Evolutionary conservation across 768 basidiomycete genomes (phyloP), one percentile per base, ranked within the genome.

Genomic region (Lactarius tabidus): DNA sequence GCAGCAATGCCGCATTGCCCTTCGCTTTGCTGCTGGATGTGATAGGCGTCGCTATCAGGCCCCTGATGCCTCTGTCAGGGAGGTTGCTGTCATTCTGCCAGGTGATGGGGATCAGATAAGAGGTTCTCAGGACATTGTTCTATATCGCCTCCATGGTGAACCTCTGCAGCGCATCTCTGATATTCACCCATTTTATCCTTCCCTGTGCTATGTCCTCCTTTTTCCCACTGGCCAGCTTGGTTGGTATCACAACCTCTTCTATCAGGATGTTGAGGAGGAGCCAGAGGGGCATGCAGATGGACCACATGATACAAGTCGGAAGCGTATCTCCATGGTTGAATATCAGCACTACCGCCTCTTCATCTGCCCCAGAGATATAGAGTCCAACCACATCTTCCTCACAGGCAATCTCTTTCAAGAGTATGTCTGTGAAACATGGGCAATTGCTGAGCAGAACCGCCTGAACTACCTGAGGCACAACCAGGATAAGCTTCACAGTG

Each of bases 1-100:
- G 1, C 29, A 62, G 31, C 39, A 56, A 3, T 39, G 67, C 8
- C 20, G 31, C 0, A 79, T 82, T 69, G 3, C 60, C 18, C 60
- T 61, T 15, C 38, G n/a, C 7, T 61, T 61, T 41, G 20, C 53
- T 23, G 0, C 51, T 0, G 1, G 1, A 9, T 29, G 3, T 61
- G 60, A 61, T 39, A 18, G 23, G 8, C 17, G 9, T 2, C 36
- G 51, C 36, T 60, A 60, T 29, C 14, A 60, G 1, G 2, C 12
- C 6, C 60, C 52, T 14, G 38, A 61, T 39, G 60, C 20, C 18
- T 18, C 36, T 15, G 38, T 54, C 1, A 14, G 6, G 1, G 60
- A 61, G 60, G 17, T 61, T 6, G 38, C 60, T 5, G 38, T 54
- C 1, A 20, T 54, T 20, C 4, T 61, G 5, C 36, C 20, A 31